Base-by-base conservation (phyloP, 1,139 yeast genomes). In the Blastobotrys indianensis region DNA sequence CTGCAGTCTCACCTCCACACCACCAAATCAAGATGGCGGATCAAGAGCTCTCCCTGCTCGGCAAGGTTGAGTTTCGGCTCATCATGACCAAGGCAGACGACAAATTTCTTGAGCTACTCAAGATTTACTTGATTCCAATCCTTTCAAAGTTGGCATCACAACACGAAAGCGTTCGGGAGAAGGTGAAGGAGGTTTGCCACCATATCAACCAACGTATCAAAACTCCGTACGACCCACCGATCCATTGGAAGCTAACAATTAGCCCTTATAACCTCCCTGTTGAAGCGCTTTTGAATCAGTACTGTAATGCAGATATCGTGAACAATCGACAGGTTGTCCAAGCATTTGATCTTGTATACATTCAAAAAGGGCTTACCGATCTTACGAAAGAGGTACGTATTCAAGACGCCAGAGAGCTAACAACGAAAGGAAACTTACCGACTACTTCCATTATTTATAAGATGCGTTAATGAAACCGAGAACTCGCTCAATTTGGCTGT, bases 81-180 rank as follows among this genome's bases (percentile, higher is more conserved):
- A 94, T 95, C 1, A 68, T 92, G 41, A 88, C 97, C 0, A 78
- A 77, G 45, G 70, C 80, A 1, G 85, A 82, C 46, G 71, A 66
- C 2, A 84, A 83, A 57, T 75, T 88, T 46, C 82, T 85, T 57
- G 63, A 73, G 6, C 68, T 82, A 10, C 63, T 92, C 36, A 72
- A 73, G 15, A 63, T 77, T 1, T 92, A 85, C 60, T 70, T 92
- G 41, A 74, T 88, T 2, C 97, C 98, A 1, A 63, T 90, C 34
- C 66, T 92, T 33, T 69, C 90, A 50, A 92, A 92, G 60, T 72
- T 90, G 49, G 77, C 83, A 3, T 87, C 97, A 33, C 77, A 82
- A 2, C 76, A 85, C 62, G 69, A 72, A 1, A 68, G 75, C n/a
- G 95, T 85, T 1, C 72, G 94, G 49, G 70, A 75, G 38, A 81